Base-by-base conservation (phyloP, 1,284 basidiomycete genomes). In the Pseudozyma sp. region DNA sequence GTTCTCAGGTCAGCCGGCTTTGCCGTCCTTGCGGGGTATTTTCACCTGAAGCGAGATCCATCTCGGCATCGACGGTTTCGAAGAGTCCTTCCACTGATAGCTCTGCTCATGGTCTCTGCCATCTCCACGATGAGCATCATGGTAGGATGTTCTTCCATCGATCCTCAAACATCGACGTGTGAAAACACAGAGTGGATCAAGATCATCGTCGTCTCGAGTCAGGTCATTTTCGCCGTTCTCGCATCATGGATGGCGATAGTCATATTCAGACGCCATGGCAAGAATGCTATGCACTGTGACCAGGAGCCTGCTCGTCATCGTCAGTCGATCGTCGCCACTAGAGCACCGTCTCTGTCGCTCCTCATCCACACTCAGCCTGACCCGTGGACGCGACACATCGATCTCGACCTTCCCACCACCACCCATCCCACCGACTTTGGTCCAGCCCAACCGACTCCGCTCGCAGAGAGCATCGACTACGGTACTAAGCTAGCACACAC, bases 281-380 rank as follows among this genome's bases (percentile, higher is more conserved):
- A 24, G 24, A 24, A 24, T 4, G 24, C 24, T 24, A 24, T 24
- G 24, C 24, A 24, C 24, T 24, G 24, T 24, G 24, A 24, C 24
- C 24, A 24, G 24, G 24, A 24, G 24, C 24, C 24, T 24, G 24
- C 24, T 24, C 24, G 24, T 24, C 24, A 54, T 46, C 51, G 42
- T 31, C 11, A 52, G 11, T 43, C 53, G 10, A 52, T 16, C 24
- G 31, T 37, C 2, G 30, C 53, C 14, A 29, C 7, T 39, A 53
- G 54, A 46, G 58, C 64, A 10, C 64, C 64, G 9, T 56, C 53
- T 31, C 40, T 61, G 5, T 67, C 64, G 4, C 64, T 61, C 3
- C 64, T 67, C 33, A 67, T 67, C 29, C 64, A 67, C 35, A 56
- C 64, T 11, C 64, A 60, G 17, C 58, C 64, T 2, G 57, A 61